These are phyloP conservation scores for Ettlia oleoabundans DNA, from an alignment of 139 green algal species.

Conservation along the genomic window DNA sequence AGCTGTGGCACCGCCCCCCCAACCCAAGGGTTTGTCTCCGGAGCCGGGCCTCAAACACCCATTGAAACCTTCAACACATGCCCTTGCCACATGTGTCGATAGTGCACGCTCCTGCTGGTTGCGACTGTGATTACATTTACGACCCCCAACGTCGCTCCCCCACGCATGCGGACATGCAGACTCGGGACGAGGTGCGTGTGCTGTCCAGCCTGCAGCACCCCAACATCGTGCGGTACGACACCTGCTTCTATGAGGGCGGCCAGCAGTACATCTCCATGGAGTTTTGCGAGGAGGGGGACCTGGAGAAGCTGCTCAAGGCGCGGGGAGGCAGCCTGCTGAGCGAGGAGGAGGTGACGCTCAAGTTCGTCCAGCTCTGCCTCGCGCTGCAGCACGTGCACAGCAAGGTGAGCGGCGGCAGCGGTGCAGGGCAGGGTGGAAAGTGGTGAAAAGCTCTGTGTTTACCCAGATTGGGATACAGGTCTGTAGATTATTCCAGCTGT, in stretches of 20 bases:
- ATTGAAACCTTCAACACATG: too few relatives aligned
- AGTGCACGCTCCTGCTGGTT: too few relatives aligned
- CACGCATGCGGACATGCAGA: too few relatives aligned
- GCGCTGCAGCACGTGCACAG: conserved; percentile 68
- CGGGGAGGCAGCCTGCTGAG: conserved; percentile 50
- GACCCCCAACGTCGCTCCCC: too few relatives aligned
- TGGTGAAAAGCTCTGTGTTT: too few relatives aligned
- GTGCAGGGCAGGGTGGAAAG: too few relatives aligned
- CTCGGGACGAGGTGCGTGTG: conserved; percentile 35
- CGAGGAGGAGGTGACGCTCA: conserved; percentile 83
- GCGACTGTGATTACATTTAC: too few relatives aligned
- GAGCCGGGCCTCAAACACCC: too few relatives aligned
- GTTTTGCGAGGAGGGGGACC: conserved; percentile 71
- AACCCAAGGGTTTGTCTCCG: too few relatives aligned
- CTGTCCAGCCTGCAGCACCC: conserved; percentile 61
- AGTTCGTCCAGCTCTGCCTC: conserved; percentile 79
- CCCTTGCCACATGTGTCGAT: not conserved
- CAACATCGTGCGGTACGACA: conserved; percentile 71
- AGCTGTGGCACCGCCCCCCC: too few relatives aligned
- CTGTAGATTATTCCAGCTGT: too few relatives aligned
- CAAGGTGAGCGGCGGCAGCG: conserved; percentile 54
- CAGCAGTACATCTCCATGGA: conserved; percentile 77
- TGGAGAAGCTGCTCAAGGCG: conserved; percentile 57
- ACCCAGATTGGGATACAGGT: too few relatives aligned
- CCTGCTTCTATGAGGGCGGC: conserved; percentile 57